Evolutionary conservation across 352 stramenopile species (phyloP), one percentile per base, ranked within the genome.

Genomic region (Pythium monospermum): DNA sequence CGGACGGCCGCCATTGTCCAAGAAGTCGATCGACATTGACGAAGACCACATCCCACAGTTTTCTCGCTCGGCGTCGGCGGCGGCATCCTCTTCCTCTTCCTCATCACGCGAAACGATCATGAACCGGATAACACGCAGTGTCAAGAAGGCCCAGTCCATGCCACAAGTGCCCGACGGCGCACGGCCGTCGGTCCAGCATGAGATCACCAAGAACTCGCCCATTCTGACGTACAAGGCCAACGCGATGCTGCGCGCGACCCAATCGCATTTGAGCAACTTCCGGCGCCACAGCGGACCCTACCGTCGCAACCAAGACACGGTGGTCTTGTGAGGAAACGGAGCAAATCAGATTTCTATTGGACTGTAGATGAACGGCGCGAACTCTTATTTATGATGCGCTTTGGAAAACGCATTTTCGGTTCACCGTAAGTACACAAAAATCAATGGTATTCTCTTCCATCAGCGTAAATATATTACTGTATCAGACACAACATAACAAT

Each of bases 231-330:
- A 61, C 59, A 66, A 66, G 48, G 51, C 59, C 21, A 55, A 61
- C 41, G 28, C 59, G 3, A 47, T 66, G 28, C 31, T 66, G 27
- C 32, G 41, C 4, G 36, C 51, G 16, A 61, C 52, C 7, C 47
- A 58, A 30, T 39, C 51, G 10, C 59, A 66, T 35, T 52, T 66
- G 27, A 66, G 61, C 52, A 66, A 66, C 54, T 84, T 84, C 51
- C 73, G 70, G 30, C 68, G 70, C 25, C 70, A 76, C 48, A 79
- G 73, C 45, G 63, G 68, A 12, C 67, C 64, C 3, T 76, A 73
- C 49, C 73, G 69, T 21, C 76, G 69, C 51, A 81, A 68, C 40
- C 54, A 47, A 16, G 70, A 84, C 32, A 74, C 68, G 21, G 61
- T 65, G 44, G 66, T 73, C 57, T 69, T 70, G 54, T 77, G 62